These are phyloP conservation scores for Starmerella scarabaei DNA, from an alignment of 805 yeast species.

Conservation along the genomic window DNA sequence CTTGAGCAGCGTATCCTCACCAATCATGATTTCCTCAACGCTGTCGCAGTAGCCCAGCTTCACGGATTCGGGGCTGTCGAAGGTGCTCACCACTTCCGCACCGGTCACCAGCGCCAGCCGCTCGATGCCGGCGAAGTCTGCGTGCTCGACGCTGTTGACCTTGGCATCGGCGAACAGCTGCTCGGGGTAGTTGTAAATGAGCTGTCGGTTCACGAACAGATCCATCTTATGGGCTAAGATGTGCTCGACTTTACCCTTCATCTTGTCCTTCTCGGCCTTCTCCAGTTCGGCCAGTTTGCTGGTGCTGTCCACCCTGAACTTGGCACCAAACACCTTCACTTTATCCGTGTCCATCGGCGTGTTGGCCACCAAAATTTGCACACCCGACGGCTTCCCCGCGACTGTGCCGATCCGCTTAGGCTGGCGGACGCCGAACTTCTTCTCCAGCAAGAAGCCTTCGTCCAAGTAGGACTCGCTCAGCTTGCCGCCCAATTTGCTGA, in stretches of 20 bases:
- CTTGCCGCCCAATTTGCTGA: constrained; percentile 87
- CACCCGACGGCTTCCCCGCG: constrained; percentile 32
- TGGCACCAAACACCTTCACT: constrained; percentile 94
- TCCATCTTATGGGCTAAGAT: constrained; percentile 78
- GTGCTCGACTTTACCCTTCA: constrained; percentile 79
- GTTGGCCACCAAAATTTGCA: constrained; percentile 81
- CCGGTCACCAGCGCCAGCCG: constrained; percentile 93
- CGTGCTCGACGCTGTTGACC: constrained; percentile 90
- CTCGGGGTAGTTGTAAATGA: constrained; percentile 96
- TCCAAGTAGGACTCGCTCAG: constrained; percentile 84
- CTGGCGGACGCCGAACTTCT: constrained; percentile 88
- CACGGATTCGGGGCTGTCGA: constrained; percentile 80
- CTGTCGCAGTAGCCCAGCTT: constrained; percentile 76
- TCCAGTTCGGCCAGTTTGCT: constrained; percentile 87
- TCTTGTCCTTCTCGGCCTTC: constrained; percentile 85
- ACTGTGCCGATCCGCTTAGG: constrained; percentile 56
- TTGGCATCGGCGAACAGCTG: constrained; percentile 78
- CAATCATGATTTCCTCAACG: constrained; percentile 85
- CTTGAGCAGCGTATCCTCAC: constrained; percentile 80
- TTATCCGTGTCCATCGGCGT: constrained; percentile 92
- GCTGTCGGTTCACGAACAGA: constrained; percentile 88
- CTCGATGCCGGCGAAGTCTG: constrained; percentile 96
- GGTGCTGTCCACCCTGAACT: constrained; percentile 91
- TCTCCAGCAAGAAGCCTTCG: constrained; percentile 87
- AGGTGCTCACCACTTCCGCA: constrained; percentile 94